phyloP scores from a whole-genome alignment of 192 early-diverging fungal genomes.

The Funneliformis geosporum region DNA sequence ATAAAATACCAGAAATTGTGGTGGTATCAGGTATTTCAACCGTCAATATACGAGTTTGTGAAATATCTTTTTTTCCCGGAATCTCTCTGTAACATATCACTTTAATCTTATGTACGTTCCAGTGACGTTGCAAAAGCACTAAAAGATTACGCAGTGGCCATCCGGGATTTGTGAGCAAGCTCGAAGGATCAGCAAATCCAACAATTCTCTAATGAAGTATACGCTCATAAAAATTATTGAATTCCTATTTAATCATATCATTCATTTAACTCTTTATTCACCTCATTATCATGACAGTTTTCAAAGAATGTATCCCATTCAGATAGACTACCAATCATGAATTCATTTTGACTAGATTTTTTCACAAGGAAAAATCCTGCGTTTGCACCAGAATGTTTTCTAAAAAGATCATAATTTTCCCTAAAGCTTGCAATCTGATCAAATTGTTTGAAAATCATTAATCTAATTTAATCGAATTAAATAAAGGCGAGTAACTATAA shows the following conservation, averaged over 20 bases:
- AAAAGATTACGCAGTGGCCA: conserved; percentile 94
- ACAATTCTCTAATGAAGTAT: conserved; percentile 48
- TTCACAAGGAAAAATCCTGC: conserved; percentile 44
- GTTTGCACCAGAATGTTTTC: conserved; percentile 26
- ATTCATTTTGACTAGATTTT: conserved; percentile 13
- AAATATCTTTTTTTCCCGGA: conserved; percentile 46
- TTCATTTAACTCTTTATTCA: not conserved
- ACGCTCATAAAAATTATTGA: not conserved
- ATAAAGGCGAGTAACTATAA: not conserved
- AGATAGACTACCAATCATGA: conserved; percentile 46
- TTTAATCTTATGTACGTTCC: conserved; percentile 49
- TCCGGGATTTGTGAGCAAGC: conserved; percentile 71
- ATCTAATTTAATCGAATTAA: not conserved
- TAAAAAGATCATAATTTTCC: conserved; percentile 10
- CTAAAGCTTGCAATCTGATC: conserved; percentile 3
- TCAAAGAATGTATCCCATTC: conserved; percentile 61
- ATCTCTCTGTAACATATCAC: conserved; percentile 70
- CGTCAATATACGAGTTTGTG: conserved; percentile 49
- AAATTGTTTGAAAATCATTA: not conserved
- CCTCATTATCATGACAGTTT: conserved; percentile 39
- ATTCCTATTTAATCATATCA: not conserved
- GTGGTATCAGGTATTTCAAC: conserved; percentile 45
- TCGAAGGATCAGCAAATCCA: conserved; percentile 88
- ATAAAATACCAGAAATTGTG: not conserved
- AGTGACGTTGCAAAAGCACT: conserved; percentile 58